Base-by-base conservation (phyloP, 1,284 basidiomycete genomes). In the Caloboletus firmus region DNA sequence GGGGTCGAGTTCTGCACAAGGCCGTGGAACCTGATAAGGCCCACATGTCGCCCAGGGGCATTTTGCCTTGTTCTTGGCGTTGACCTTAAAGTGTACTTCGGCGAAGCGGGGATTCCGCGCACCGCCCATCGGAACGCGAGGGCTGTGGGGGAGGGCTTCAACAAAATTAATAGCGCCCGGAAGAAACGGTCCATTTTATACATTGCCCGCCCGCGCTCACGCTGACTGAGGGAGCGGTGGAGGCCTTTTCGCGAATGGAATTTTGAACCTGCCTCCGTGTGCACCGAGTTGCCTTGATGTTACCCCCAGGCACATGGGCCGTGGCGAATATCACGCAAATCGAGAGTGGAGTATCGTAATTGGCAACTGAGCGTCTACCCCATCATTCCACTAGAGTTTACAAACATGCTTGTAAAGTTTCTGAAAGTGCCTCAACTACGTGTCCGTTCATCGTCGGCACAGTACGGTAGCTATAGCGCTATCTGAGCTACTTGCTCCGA, bases 161-260 rank as follows among this genome's bases (percentile, higher is more conserved):
- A 7, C 26, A 26, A 7, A 26, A 26, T 17, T 17, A 4, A 18
- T 31, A 18, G 41, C 5, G 20, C 8, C 28, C 18, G 24, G 8
- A 18, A 34, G 26, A 3, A 26, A 26, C 3, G 28, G 26, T 36
- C 31, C 30, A 11, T 45, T 45, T 41, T 45, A 45, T 45, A 45
- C 40, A 24, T 15, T 32, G 30, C 4, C 26, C 26, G 3, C 26
- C 26, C 3, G 26, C 26, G 26, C 26, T 26, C 4, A 26, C 26
- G 26, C 7, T 26, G 26, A 26, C 7, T 26, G 26, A 26, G 26
- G 26, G 26, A 7, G 26, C 4, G 26, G 26, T 26, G 17, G 52
- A 20, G 52, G 44, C 18, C 12, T 50, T 59, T 56, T 59, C 37
- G 52, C 57, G 22, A 50, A 18, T 59, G 43, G 39, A 6, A 17